Base-by-base conservation (phyloP, 768 basidiomycete genomes). In the Cantharellus anzutake region DNA sequence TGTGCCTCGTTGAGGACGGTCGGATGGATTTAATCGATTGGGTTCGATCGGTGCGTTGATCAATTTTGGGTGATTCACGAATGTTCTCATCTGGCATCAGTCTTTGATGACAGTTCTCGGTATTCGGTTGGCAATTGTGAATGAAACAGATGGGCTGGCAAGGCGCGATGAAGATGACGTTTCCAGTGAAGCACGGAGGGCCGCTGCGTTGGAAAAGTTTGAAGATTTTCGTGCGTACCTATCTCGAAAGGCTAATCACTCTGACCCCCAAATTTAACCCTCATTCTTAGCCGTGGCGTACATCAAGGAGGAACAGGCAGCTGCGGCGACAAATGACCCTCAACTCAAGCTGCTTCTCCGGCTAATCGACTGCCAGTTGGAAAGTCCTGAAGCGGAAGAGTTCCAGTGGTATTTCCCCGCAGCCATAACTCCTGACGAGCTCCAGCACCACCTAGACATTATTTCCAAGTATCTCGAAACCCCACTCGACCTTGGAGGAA, bases 341-440 rank as follows among this genome's bases (percentile, higher is more conserved):
- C 77, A 83, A 60, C 73, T 97, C 62, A 92, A 91, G 68, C 78
- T 98, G 37, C 70, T 98, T 62, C 84, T 96, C 70, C 81, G 84
- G 41, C 73, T 98, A 4, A 73, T 83, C 29, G 80, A 81, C 42
- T 93, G 52, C 52, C 35, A 11, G 11, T 7, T 55, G 11, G 38
- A 11, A 7, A 37, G 38, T 37, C 52, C 52, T 37, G 84, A 78
- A 64, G 77, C 76, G 38, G 80, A 83, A 38, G 86, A 87, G 66
- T 71, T 83, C 39, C 80, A 89, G 68, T 98, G 92, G 91, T 82
- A 80, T 62, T 76, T 96, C 56, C 91, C 93, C 39, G 77, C 81
- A 4, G 70, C 73, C n/a, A 74, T 89, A 59, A 67, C 77, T 16
- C 84, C 86, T 0, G 71, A 78, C 3, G 79, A 84, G 56, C 73